Conservation (phyloP, 208 protist genomes). For the Leishmania tropica region DNA sequence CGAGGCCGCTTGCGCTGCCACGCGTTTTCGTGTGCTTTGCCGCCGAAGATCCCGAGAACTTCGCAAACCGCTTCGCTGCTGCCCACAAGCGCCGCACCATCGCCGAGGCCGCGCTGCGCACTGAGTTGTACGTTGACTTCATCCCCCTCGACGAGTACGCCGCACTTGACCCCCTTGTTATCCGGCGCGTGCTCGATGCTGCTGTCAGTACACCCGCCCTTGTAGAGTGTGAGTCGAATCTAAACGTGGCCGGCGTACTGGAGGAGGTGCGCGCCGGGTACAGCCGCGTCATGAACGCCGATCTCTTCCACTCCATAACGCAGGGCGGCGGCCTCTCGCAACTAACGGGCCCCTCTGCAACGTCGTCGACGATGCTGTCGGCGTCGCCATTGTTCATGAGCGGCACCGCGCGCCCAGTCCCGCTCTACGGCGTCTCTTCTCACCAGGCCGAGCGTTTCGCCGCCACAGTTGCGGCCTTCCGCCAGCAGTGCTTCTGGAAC, state of each 20-base stretch:
- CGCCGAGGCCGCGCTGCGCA: constrained; percentile 81
- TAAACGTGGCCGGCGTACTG: constrained; percentile 66
- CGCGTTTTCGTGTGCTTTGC: constrained; percentile 92
- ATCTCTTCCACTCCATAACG: constrained; percentile 74
- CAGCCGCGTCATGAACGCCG: constrained; percentile 85
- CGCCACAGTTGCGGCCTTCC: constrained; percentile 54
- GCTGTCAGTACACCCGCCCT: constrained; percentile 78
- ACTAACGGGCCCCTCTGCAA: constrained; percentile 29
- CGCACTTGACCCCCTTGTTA: constrained; percentile 61
- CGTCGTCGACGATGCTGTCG: not conserved
- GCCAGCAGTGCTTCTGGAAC: constrained; percentile 59
- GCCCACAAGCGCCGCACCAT: constrained; percentile 73
- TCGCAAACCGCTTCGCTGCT: constrained; percentile 87
- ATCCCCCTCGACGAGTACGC: constrained; percentile 95
- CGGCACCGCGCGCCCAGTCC: constrained; percentile 12
- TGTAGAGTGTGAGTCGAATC: constrained; percentile 68
- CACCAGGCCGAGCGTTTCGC: constrained; percentile 46
- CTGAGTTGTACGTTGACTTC: constrained; percentile 93
- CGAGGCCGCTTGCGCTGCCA: constrained; percentile 31
- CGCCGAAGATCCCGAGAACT: constrained; percentile 92
- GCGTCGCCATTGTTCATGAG: constrained; percentile 36
- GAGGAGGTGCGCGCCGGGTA: constrained; percentile 91
- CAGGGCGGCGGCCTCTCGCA: constrained; percentile 54
- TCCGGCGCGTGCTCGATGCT: constrained; percentile 61
- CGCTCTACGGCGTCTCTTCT: constrained; percentile 57